Conservation (phyloP, 2,329 filamentous ascomycete species). For the Immersiporthe knoxdaviesiana region DNA sequence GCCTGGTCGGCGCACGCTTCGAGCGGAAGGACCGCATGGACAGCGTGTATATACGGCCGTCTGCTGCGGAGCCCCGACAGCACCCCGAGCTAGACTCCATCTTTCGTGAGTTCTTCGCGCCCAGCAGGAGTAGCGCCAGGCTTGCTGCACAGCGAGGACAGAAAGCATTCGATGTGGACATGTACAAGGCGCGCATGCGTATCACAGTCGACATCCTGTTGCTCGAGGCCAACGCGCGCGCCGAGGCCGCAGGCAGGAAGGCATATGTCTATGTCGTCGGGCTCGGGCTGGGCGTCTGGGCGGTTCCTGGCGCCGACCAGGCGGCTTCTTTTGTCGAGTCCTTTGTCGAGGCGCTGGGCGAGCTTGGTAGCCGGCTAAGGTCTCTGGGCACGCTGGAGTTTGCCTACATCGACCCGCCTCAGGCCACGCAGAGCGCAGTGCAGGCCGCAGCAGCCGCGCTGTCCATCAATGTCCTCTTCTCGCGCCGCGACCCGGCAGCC, state of each 20-base stretch:
- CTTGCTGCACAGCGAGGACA: conserved; percentile 1
- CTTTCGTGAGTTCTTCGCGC: background rate
- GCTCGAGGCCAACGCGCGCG: conserved; percentile 37
- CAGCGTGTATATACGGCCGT: conserved; percentile 21
- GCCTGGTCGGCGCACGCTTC: conserved; percentile 40
- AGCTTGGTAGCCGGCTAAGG: background rate
- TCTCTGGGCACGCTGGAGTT: conserved; percentile 13
- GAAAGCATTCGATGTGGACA: conserved; percentile 31
- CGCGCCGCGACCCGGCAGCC: conserved; percentile 24
- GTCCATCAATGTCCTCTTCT: conserved; percentile 10
- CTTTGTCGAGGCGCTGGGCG: conserved; percentile 7
- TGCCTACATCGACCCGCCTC: background rate
- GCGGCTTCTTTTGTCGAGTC: conserved; percentile 8
- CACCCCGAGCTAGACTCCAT: conserved; percentile 25
- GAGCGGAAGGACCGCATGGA: conserved; percentile 39
- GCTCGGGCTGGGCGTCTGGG: conserved; percentile 39
- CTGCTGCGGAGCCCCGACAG: conserved; percentile 17
- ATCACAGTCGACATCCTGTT: conserved; percentile 36
- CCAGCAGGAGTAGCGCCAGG: background rate
- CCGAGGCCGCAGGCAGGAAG: conserved; percentile 29
- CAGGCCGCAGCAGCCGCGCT: background rate
- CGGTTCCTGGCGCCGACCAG: conserved; percentile 23
- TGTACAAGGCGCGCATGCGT: conserved; percentile 37
- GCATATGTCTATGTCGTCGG: conserved; percentile 40
- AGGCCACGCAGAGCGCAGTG: background rate